Conservation (phyloP, 768 basidiomycete genomes). For the Phanerodontia chrysosporium region DNA sequence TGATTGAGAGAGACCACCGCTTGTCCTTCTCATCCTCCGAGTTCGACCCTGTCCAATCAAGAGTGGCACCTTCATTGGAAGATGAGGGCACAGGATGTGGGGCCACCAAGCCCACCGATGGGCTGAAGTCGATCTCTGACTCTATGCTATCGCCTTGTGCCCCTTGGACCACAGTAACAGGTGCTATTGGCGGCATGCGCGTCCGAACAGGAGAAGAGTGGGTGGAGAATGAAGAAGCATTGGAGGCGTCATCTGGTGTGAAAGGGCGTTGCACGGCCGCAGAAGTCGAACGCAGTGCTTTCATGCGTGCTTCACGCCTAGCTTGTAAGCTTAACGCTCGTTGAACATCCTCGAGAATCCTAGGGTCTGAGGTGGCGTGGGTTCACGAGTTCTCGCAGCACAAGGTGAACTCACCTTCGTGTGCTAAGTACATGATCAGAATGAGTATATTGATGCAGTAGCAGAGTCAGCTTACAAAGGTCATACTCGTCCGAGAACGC, state of each 20-base stretch:
- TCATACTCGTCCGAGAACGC: slow-evolving; percentile 75
- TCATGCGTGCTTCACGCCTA: slow-evolving; percentile 63
- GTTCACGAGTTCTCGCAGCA: background rate
- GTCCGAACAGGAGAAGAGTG: slow-evolving; percentile 26
- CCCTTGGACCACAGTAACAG: background rate
- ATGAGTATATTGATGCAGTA: background rate
- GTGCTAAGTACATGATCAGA: slow-evolving; percentile 37
- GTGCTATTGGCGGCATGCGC: slow-evolving; percentile 10
- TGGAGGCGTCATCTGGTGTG: slow-evolving; percentile 25
- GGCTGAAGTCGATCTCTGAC: slow-evolving; percentile 67
- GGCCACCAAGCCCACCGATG: slow-evolving; percentile 45
- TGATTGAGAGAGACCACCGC: slow-evolving; percentile 56
- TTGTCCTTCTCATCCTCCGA: slow-evolving; percentile 57
- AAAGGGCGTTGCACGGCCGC: slow-evolving; percentile 16
- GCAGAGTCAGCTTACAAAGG: slow-evolving; percentile 53
- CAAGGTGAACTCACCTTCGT: slow-evolving; percentile 54
- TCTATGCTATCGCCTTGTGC: slow-evolving; percentile 17
- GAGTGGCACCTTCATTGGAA: slow-evolving; percentile 60
- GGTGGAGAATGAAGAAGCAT: slow-evolving; percentile 24
- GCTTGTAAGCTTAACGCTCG: slow-evolving; percentile 71
- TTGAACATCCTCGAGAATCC: slow-evolving; percentile 76
- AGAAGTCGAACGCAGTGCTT: slow-evolving; percentile 21
- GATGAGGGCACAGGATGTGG: slow-evolving; percentile 68
- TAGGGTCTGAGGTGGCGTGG: slow-evolving; percentile 50
- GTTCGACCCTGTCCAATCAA: slow-evolving; percentile 67